Evolutionary conservation across 1,284 basidiomycete genomes (phyloP).

Genomic region (Phlebopus sp.): DNA sequence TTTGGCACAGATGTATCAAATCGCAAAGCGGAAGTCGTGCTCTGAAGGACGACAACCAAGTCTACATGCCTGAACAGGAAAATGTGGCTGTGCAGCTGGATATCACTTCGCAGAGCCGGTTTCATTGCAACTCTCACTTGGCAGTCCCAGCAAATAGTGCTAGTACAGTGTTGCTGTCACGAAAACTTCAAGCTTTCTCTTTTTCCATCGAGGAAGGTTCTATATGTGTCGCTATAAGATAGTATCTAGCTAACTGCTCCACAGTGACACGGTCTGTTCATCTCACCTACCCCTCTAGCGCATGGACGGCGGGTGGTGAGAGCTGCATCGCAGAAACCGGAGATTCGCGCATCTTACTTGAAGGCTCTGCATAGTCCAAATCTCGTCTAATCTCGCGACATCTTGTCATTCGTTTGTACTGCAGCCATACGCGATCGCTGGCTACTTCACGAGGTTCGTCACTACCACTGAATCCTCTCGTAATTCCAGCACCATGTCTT

Average conservation of each 20-base stretch:
- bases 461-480: not conserved
- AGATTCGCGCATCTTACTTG: too few species aligned
- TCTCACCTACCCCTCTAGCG: too few species aligned
- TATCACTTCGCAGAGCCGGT: not conserved
- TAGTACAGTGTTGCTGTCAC: not conserved
- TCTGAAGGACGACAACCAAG: too few species aligned
- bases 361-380: not conserved
- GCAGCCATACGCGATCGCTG: not conserved
- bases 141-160: not conserved
- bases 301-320: too few species aligned
- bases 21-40: too few species aligned
- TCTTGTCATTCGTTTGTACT: not conserved
- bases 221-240: too few species aligned
- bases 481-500: constrained; percentile 4
- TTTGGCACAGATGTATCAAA: too few species aligned
- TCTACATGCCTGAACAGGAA: not conserved
- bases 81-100: not conserved
- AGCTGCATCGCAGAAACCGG: too few species aligned
- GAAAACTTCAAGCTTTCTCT: not conserved
- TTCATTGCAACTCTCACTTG: not conserved
- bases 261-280: too few species aligned
- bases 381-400: not conserved
- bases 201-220: not conserved
- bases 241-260: too few species aligned
- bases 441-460: not conserved